Evolutionary conservation across 257 asterid species (phyloP).

Genomic region (Plantago elongata): DNA sequence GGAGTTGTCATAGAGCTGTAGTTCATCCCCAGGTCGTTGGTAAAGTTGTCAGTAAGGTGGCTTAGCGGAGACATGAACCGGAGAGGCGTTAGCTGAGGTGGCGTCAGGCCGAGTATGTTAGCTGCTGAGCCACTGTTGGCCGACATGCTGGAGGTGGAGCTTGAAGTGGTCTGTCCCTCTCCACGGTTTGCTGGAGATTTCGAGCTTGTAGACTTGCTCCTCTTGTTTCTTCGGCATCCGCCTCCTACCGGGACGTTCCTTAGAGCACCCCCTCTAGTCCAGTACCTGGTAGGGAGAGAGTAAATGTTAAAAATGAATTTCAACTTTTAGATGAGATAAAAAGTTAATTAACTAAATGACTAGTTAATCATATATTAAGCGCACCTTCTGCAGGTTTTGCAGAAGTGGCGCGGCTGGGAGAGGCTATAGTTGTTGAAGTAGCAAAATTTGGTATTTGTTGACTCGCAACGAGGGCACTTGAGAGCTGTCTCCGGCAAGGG

Average conservation of each 20-base stretch:
- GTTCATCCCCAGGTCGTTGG: slow-evolving; percentile 34
- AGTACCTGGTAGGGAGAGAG: slow-evolving; percentile 35
- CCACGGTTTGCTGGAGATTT: slow-evolving; percentile 56
- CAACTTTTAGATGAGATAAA: not conserved
- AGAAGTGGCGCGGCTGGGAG: slow-evolving; percentile 89
- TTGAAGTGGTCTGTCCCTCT: slow-evolving; percentile 40
- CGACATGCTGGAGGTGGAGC: slow-evolving; percentile 46
- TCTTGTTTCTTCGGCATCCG: slow-evolving; percentile 76
- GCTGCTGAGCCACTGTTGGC: slow-evolving; percentile 26
- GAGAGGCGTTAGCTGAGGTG: slow-evolving; percentile 47
- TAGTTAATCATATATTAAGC: too few relatives aligned
- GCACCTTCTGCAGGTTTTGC: slow-evolving; percentile 75
- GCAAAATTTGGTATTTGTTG: slow-evolving; percentile 83
- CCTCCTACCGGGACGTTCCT: slow-evolving; percentile 91
- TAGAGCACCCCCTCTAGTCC: slow-evolving; percentile 92
- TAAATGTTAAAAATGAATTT: not conserved
- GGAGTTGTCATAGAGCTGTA: slow-evolving; percentile 45
- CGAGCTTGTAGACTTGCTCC: slow-evolving; percentile 50
- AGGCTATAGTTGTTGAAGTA: slow-evolving; percentile 93
- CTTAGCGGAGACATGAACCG: slow-evolving; percentile 64
- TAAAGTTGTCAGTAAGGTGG: slow-evolving; percentile 40
- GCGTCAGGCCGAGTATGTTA: slow-evolving; percentile 35
- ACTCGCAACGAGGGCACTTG: slow-evolving; percentile 92
- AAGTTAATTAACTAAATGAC: not conserved
- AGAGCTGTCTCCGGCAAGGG: slow-evolving; percentile 72